phyloP scores from a whole-genome alignment of 805 yeast genomes.

The Saccharomycopsis fibuligera region DNA sequence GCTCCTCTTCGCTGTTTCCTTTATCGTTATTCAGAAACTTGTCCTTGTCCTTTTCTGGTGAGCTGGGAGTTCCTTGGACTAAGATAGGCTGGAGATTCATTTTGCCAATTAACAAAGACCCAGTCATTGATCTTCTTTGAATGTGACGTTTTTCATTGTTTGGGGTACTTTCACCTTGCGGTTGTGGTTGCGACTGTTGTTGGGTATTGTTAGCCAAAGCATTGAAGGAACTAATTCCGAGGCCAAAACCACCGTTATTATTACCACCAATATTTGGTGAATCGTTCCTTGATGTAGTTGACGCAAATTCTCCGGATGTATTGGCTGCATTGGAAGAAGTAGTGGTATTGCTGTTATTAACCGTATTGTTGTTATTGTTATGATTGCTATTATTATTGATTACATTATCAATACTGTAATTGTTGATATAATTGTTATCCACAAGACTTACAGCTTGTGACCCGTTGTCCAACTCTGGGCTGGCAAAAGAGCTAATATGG shows the following conservation, averaged over 20 bases:
- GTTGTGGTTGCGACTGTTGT: neutral
- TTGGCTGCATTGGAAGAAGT: neutral
- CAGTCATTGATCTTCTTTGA: constrained; percentile 25
- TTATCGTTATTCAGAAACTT: too few relatives aligned
- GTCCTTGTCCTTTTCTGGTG: constrained; percentile 2
- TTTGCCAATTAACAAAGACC: constrained; percentile 35
- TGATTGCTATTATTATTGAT: neutral
- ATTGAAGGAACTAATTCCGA: neutral
- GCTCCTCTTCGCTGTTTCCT: neutral
- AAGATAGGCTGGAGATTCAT: constrained; percentile 36
- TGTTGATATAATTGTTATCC: neutral
- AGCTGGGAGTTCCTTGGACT: constrained; percentile 24
- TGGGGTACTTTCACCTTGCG: neutral
- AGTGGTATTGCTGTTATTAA: neutral
- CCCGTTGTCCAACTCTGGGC: neutral
- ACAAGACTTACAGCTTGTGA: too few relatives aligned
- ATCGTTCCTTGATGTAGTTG: too few relatives aligned
- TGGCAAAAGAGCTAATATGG: constrained; percentile 2
- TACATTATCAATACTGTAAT: neutral
- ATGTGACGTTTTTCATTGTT: constrained; percentile 1
- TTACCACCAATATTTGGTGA: neutral
- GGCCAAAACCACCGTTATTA: neutral
- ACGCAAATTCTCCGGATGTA: neutral
- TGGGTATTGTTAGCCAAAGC: neutral
- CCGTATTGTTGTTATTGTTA: neutral